phyloP scores from a whole-genome alignment of 1,139 yeast species.

The Arxiozyma heterogenica region DNA sequence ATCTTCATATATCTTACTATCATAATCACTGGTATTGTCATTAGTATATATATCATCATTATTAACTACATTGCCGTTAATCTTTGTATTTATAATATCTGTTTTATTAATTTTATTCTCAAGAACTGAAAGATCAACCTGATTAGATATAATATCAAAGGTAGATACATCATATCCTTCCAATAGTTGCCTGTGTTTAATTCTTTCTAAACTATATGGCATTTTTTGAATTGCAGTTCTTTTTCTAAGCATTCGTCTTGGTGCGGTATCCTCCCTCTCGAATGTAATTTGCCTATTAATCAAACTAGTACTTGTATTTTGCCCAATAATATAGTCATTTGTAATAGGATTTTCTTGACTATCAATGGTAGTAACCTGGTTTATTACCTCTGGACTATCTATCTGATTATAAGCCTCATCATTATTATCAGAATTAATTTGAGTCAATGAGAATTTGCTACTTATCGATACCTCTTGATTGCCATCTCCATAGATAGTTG shows the following conservation, averaged over 20 bases:
- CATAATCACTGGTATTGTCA: not conserved
- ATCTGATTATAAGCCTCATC: no score
- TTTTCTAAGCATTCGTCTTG: constrained; percentile 19
- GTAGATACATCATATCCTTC: constrained; percentile 25
- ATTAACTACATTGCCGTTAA: not conserved
- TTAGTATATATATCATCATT: not conserved
- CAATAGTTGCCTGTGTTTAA: constrained; percentile 25
- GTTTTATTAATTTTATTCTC: not conserved
- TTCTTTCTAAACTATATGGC: constrained; percentile 30
- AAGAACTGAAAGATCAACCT: constrained; percentile 6
- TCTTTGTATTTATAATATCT: not conserved
- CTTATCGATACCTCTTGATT: not conserved
- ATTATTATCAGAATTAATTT: not conserved
- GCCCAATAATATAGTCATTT: not conserved
- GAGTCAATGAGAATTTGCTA: not conserved
- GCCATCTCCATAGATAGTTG: not conserved
- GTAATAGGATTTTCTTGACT: not conserved
- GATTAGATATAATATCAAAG: constrained; percentile 13
- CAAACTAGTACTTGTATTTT: not conserved
- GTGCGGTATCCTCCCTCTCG: not conserved
- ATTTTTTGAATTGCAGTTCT: constrained; percentile 29
- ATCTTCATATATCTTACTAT: not conserved
- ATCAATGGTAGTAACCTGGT: not conserved
- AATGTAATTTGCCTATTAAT: not conserved
- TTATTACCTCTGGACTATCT: not conserved